Evolutionary conservation across 139 green algal genomes (phyloP), one percentile per base, ranked within the genome.

Genomic region (Ettlia oleoabundans): DNA sequence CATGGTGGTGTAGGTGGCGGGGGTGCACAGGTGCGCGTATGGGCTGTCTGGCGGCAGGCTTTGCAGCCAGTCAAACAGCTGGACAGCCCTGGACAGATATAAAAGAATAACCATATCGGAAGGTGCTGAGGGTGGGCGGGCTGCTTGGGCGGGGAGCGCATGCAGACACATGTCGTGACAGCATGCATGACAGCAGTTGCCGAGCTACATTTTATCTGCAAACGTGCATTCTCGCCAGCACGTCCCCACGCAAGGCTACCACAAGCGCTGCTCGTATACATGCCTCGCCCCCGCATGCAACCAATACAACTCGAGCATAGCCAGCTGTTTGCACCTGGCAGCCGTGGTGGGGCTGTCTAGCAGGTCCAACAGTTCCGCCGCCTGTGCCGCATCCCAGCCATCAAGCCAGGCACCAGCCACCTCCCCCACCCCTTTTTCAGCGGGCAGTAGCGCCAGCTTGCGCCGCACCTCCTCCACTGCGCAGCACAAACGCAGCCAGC

Each of bases 11-110:
- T 90, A 93, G 1, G 87, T 33, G 76, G 78, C 87, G 6, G 87
- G 84, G 58, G 89, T 83, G 72, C 81, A 90, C 26, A 94, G 87
- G 8, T 51, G 55, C 32, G 83, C 74, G 62, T 92, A 82, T 28
- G 82, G 84, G 37, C 87, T 72, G 26, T 77, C 84, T 2, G 69
- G 43, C 1, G 69, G 75, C 55, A 91, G 78, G 1, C 43, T 42
- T 7, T 87, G 85, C 70, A 93, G 72, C 90, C 90, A 94, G 63
- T 93, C 89, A 51, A 93, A 94, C 38, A 94, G 78, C 84, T 94
- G 87, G 63, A 91, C 73, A 4, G 90, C 85, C 76, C 85, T 51
- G n/a, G n/a, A n/a, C n/a, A n/a, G n/a, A n/a, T n/a, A n/a, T n/a
- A n/a, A n/a, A n/a, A n/a, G n/a, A n/a, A n/a, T n/a, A n/a, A n/a